Conservation (phyloP, 1,284 basidiomycete species). For the Leccinum pseudoinsigne region DNA sequence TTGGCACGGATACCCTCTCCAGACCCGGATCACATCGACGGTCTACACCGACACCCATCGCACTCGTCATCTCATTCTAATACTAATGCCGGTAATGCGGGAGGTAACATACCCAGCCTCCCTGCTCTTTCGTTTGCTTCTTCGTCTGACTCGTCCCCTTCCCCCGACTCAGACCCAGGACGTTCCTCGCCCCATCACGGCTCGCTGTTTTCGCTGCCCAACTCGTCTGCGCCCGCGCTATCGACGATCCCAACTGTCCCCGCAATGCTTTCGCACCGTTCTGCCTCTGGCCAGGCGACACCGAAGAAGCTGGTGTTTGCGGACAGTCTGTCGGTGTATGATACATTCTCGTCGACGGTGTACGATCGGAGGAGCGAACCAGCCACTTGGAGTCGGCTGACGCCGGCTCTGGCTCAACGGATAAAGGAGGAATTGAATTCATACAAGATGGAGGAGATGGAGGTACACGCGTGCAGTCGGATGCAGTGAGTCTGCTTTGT, state of each 20-base stretch:
- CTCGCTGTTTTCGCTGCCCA: constrained; percentile 70
- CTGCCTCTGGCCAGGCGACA: constrained; percentile 65
- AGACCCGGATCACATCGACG: constrained; percentile 85
- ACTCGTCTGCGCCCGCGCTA: constrained; percentile 88
- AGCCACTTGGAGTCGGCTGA: constrained; percentile 95
- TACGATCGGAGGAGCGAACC: constrained; percentile 96
- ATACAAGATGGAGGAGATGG: constrained; percentile 99
- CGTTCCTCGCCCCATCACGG: constrained; percentile 33
- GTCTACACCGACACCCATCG: constrained; percentile 65
- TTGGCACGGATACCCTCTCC: constrained; percentile 77
- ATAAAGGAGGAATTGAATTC: constrained; percentile 97
- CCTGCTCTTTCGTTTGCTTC: constrained; percentile 23
- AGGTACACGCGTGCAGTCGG: constrained; percentile 87
- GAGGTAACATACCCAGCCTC: constrained; percentile 29
- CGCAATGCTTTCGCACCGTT: constrained; percentile 58
- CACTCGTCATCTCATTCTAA: constrained; percentile 43
- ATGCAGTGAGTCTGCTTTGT: constrained; percentile 63
- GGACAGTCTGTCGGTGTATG: constrained; percentile 90
- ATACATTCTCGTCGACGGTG: constrained; percentile 88
- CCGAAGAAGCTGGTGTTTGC: constrained; percentile 84
- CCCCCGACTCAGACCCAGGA: constrained; percentile 29
- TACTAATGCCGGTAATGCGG: constrained; percentile 35
- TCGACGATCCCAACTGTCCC: constrained; percentile 53
- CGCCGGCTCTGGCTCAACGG: constrained; percentile 90
- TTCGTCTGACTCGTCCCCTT: constrained; percentile 27